Evolutionary conservation across 2,329 filamentous ascomycete genomes (phyloP).

Genomic region (Polychaeton citri): DNA sequence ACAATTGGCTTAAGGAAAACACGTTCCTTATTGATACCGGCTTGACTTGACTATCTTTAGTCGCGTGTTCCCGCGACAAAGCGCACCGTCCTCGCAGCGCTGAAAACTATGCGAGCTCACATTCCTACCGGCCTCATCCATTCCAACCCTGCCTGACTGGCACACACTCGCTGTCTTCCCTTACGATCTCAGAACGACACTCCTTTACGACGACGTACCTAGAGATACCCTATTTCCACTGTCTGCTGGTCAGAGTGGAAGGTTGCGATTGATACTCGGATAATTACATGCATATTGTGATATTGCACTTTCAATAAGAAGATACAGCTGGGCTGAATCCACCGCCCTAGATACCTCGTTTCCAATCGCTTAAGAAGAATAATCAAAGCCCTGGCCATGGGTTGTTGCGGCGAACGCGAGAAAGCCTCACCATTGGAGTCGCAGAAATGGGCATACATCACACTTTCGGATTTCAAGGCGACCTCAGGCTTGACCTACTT

Average conservation of each 20-base stretch:
- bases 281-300: no score
- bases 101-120: background rate
- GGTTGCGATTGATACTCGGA: no score
- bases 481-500: slow-evolving; percentile 62
- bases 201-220: background rate
- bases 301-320: no score
- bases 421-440: slow-evolving; percentile 29
- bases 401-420: slow-evolving; percentile 22
- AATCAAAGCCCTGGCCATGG: no score
- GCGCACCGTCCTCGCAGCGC: no score
- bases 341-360: no score
- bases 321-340: background rate
- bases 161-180: background rate
- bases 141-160: background rate
- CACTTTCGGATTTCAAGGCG: slow-evolving; percentile 65
- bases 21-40: no score
- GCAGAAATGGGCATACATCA: slow-evolving; percentile 77
- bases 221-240: background rate
- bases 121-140: background rate
- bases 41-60: no score
- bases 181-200: background rate
- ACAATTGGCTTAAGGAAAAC: no score
- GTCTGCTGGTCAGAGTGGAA: background rate
- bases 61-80: no score
- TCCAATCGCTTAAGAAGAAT: no score